These are phyloP conservation scores for Thalassiosira delicatula DNA, from an alignment of 352 stramenopile species.

Conservation along the genomic window DNA sequence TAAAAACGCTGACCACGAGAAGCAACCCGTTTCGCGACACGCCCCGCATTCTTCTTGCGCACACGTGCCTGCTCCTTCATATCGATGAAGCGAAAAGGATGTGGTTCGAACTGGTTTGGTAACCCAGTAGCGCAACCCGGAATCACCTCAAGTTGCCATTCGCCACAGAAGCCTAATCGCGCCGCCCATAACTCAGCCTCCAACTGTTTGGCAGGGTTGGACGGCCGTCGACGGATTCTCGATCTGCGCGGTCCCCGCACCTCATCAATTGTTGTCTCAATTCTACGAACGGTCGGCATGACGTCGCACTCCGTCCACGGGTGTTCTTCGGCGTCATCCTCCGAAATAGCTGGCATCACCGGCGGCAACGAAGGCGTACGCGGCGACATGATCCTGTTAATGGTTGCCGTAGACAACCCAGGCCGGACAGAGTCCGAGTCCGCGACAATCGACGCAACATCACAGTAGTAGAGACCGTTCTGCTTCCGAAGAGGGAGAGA, in stretches of 20 bases:
- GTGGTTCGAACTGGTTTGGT: slow-evolving; percentile 9
- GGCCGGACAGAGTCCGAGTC: too few species aligned
- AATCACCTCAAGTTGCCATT: slow-evolving; percentile 15
- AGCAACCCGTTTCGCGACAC: background rate
- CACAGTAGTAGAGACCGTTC: slow-evolving; percentile 6
- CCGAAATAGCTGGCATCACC: too few species aligned
- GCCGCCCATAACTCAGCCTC: slow-evolving; percentile 25
- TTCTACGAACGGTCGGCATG: background rate
- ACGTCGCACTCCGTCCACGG: too few species aligned
- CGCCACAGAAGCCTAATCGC: slow-evolving; percentile 9
- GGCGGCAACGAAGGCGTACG: too few species aligned
- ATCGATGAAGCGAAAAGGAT: slow-evolving; percentile 22
- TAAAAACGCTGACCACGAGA: background rate
- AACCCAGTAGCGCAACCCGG: background rate
- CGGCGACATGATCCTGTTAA: too few species aligned
- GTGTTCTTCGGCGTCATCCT: too few species aligned
- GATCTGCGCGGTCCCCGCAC: background rate
- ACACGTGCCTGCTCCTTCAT: slow-evolving; percentile 24
- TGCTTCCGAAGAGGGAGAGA: background rate
- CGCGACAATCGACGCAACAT: too few species aligned
- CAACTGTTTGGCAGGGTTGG: background rate
- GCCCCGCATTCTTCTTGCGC: slow-evolving; percentile 9
- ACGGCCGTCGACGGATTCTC: background rate
- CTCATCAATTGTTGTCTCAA: background rate
- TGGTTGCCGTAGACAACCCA: too few species aligned